Percentiles rank a stretch among this genome's conserved stretches.
Evolutionary conservation across 495 filamentous ascomycete species (phyloP).

Genomic region (Haplographium delicatum): DNA sequence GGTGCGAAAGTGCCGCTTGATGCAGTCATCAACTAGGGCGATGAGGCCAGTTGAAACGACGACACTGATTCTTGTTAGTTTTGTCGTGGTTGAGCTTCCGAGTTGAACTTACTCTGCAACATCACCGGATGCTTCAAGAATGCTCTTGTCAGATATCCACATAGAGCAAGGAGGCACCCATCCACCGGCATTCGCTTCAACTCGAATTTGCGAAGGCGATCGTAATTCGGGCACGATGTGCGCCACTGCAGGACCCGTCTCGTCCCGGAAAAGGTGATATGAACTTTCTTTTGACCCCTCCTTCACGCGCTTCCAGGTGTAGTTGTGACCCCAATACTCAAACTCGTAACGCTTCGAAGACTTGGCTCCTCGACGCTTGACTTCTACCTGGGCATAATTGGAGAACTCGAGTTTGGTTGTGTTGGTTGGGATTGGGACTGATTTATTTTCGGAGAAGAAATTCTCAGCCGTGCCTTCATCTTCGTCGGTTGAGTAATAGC

Average conservation of each 20-base stretch:
- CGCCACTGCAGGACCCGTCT: constrained; percentile 60
- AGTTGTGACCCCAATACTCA: constrained; percentile 36
- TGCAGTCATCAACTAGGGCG: constrained; percentile 82
- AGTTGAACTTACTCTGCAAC: constrained; percentile 85
- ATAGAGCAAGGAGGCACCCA: constrained; percentile 90
- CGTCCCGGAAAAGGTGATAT: constrained; percentile 69
- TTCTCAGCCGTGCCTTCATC: constrained; percentile 40
- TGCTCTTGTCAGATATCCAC: constrained; percentile 71
- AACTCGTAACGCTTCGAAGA: constrained; percentile 37
- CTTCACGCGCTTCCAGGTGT: constrained; percentile 77
- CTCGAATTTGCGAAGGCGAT: constrained; percentile 60
- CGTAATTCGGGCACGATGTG: constrained; percentile 80
- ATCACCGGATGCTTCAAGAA: constrained; percentile 65
- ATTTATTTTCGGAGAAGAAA: constrained; percentile 27
- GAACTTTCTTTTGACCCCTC: constrained; percentile 52
- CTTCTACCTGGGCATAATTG: constrained; percentile 91
- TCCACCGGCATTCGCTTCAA: constrained; percentile 74
- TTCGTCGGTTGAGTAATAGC: constrained; percentile 47
- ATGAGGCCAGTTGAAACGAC: constrained; percentile 88
- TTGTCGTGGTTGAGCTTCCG: neutral
- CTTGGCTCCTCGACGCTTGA: constrained; percentile 66
- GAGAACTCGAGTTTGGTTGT: constrained; percentile 88
- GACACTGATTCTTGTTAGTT: constrained; percentile 49
- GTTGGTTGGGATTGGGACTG: constrained; percentile 48
- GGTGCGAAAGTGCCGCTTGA: constrained; percentile 23